Evolutionary conservation across 352 stramenopile species (phyloP), one percentile per base, ranked within the genome.

Genomic region (Phytopythium helicoides): DNA sequence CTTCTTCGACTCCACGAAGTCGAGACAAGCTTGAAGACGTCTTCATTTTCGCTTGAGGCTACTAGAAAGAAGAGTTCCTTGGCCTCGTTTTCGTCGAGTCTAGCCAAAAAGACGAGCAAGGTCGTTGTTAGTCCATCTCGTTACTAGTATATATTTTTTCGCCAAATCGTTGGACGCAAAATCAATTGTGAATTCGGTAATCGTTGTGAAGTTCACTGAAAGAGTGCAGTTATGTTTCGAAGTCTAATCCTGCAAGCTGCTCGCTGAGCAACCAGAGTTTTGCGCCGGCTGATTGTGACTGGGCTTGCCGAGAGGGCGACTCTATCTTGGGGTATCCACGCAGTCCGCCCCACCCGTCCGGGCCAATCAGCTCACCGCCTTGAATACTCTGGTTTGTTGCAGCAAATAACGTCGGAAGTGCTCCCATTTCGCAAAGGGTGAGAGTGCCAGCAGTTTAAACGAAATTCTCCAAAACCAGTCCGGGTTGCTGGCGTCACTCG

Each of bases 231-330:
- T n/a, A n/a, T n/a, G n/a, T n/a, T n/a, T 53, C 46, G 26, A 77
- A 80, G 1, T 38, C 50, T n/a, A 73, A 40, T 31, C 61, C 66
- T 11, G 71, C 54, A 6, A 87, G 49, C 0, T 45, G 42, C 36
- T 86, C 76, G 23, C 76, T 87, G 9, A 71, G 31, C 11, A 67
- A 64, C 71, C 71, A 86, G 2, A 87, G 59, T 19, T 70, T 79
- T 19, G 45, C 47, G 3, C 59, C 62, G n/a, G 65, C 58, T 18
- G 49, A 52, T 3, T 47, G 18, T 8, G 72, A 78, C 33, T 71
- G 59, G 44, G 51, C 66, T 14, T 59, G 25, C 21, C 60, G 67
- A 15, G 56, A 52, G 11, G 69, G 59, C 4, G 60, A 57, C 51
- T 78, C 60, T 23, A 53, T 61, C 14, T 49, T 33, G 0, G 73